Base-by-base conservation (phyloP, 352 stramenopile genomes). In the Globisporangium cylindrosporum region DNA sequence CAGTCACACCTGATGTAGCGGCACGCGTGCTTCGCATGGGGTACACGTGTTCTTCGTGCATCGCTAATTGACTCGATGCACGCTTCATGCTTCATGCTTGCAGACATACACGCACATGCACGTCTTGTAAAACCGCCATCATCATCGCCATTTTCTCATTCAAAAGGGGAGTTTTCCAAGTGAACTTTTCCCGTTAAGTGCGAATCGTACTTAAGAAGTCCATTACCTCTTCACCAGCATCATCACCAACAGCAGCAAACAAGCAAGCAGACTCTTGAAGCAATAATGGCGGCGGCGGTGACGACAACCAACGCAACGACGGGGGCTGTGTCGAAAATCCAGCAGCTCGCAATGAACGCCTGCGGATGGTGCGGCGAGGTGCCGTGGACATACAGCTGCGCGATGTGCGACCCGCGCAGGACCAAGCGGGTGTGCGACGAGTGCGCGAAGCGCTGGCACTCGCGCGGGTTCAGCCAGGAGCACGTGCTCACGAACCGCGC, bases 341-440 rank as follows among this genome's bases (percentile, higher is more conserved):
- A 57, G 38, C 59, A 64, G 59, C 46, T 56, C 38, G 59, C 38
- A 10, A 62, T 36, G 49, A 48, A 66, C 38, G 9, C 25, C 7
- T 84, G 77, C 59, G 60, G 68, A 1, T 84, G 77, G 77, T 84
- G 77, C 43, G 71, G 62, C 46, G 75, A 82, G 18, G 62, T 49
- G 43, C 68, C 72, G 34, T 84, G 77, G 77, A 62, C 27, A 5
- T 79, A 73, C 38, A 25, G 59, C 56, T 84, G 77, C 48, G 59
- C 59, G 20, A 72, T 61, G 69, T 84, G 77, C 56, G 77, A 84
- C 48, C 67, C 71, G 34, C 71, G 77, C 0, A 59, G 54, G 32
- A 51, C 57, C 8, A 82, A 84, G 61, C 63, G 51, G 0, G 27
- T 81, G 10, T 84, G 77, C 54, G 20, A 62, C 9, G 64, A 58